Base-by-base conservation (phyloP, 805 yeast species). In the Wickerhamiella alocasiicola region DNA sequence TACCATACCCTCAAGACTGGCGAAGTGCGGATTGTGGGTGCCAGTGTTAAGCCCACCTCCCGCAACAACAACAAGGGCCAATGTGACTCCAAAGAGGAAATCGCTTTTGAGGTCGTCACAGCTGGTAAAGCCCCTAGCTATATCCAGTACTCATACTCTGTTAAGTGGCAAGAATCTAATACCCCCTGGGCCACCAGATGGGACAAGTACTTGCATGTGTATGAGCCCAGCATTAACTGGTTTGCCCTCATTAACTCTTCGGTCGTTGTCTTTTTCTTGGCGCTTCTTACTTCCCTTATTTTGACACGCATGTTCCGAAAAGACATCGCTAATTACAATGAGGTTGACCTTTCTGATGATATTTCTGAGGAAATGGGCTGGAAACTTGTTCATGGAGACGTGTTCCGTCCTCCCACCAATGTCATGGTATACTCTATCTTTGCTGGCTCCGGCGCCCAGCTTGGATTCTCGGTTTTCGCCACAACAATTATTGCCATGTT, bases 121-220 rank as follows among this genome's bases (percentile, higher is more conserved):
- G 19, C 15, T 2, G 70, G 68, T 16, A 56, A 55, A 11, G 75
- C 70, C 26, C 70, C 77, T 5, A 56, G 59, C 13, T 11, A n/a
- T 4, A 30, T 16, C n/a, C 56, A 67, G 15, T 91, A 75, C 64
- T 73, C 94, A n/a, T 91, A 91, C 61, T 77, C 91, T 2, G 91
- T 88, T 15, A 63, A 57, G 26, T 91, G 88, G 68, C 58, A 63
- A 16, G 71, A 71, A 41, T 78, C 88, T 6, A 67, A 66, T 5
- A 81, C 91, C 2, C 74, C 76, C 3, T 91, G 97, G 97, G 97
- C 96, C 25, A 88, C 97, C 2, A 77, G 98, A 64, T 91, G 98
- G 98, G 98, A 91, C 61, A 83, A 84, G 61, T 91, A 91, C 58
- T 67, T 91, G 54, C 93, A 83, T 52, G 91, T 81, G 18, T 81